Evolutionary conservation across 2,329 filamentous ascomycete genomes (phyloP).

Genomic region (Penicillium palitans): DNA sequence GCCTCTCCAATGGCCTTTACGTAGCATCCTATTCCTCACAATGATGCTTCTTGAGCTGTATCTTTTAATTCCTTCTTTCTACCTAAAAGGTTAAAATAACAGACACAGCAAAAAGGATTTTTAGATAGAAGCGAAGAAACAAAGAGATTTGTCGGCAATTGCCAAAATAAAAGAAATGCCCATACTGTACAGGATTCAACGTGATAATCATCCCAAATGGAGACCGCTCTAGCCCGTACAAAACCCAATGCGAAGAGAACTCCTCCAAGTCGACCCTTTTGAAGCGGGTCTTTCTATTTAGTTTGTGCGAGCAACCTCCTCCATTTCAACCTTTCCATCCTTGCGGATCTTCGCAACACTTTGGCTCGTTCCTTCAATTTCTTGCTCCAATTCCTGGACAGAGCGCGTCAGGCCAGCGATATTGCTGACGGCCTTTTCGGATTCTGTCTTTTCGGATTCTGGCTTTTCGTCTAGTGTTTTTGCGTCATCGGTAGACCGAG

Average conservation of each 20-base stretch:
- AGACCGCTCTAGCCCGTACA: conserved; percentile 22
- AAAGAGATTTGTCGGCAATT: conserved; percentile 15
- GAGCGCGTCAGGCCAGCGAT: conserved; percentile 31
- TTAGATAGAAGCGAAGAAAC: neutral
- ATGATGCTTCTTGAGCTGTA: no score
- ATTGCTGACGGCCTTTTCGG: conserved; percentile 25
- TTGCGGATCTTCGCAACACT: conserved; percentile 56
- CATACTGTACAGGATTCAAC: conserved; percentile 28
- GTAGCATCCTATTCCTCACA: no score
- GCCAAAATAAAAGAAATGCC: conserved; percentile 19
- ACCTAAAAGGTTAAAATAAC: no score
- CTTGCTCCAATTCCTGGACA: conserved; percentile 32
- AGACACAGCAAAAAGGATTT: no score
- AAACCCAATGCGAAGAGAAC: conserved; percentile 16
- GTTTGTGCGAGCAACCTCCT: conserved; percentile 35
- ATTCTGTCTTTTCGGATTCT: conserved; percentile 13
- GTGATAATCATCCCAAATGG: conserved; percentile 15
- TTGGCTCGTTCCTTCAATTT: conserved; percentile 32
- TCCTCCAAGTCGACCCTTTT: conserved; percentile 12
- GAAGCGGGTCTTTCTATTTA: conserved; percentile 18
- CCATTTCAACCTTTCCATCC: conserved; percentile 67
- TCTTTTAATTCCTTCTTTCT: no score
- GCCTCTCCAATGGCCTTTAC: no score
- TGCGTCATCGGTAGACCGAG: conserved; percentile 38
- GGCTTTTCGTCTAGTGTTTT: conserved; percentile 10